Evolutionary conservation across 2,329 filamentous ascomycete genomes (phyloP), one percentile per base, ranked within the genome.

Genomic region (Epichloe elymi): DNA sequence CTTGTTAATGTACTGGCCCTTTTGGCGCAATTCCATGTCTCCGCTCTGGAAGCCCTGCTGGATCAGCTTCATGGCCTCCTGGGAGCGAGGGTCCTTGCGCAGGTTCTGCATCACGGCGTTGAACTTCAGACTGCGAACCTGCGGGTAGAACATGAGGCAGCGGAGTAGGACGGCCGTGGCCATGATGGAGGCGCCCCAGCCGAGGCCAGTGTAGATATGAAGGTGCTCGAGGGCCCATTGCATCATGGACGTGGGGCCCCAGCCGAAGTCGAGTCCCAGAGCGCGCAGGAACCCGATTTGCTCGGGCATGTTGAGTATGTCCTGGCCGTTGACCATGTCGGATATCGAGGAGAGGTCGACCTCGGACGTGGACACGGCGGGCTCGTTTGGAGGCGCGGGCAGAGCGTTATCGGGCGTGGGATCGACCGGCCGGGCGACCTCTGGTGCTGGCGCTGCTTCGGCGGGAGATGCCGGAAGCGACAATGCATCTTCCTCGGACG

Each of bases 211-310:
- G 59, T 76, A 83, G 54, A 96, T 73, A 68, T 98, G 88, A 40
- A 94, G 64, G 63, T 91, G 82, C 72, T 98, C 93, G 11, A 97
- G 70, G 3, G 79, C 20, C 74, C 77, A 90, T 69, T 96, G 76
- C 66, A 93, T 81, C 15, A 80, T 57, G 4, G 82, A 70, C 0
- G 89, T 87, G 5, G 86, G 80, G 15, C 91, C 91, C 72, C 74
- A 90, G 63, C 91, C 89, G 61, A 85, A 97, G 60, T 97, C 87
- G 20, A 98, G 72, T 3, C 93, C 93, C 11, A 97, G 73, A 6
- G 80, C 76, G 58, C 86, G 80, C 53, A 98, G 73, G 62, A 90
- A 96, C 55, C 93, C 93, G 53, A 95, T 79, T 48, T 80, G 74
- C 61, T 91, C 85, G 37, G 85, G 80, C 55, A 88, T 78, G 55